A percentile compares a stretch with the other conserved stretches of the same genome.
phyloP scores from a whole-genome alignment of 2,329 filamentous ascomycete species.

The Paraphoma chrysanthemicola region DNA sequence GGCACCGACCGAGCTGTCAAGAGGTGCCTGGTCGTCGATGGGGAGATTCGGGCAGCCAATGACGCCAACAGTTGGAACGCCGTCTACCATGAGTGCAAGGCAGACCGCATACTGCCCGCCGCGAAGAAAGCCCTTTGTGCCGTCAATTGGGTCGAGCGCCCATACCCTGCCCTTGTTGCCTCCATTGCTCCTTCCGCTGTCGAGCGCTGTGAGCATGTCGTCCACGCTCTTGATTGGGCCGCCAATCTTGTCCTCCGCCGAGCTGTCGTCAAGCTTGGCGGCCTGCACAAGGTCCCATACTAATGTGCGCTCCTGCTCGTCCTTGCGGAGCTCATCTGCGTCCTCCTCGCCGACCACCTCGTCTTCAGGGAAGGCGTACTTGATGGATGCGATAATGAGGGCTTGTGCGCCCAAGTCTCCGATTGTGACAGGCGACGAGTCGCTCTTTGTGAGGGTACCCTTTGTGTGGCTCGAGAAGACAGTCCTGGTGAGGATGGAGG shows the following conservation, averaged over 20 bases:
- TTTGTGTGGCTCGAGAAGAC: constrained; percentile 90
- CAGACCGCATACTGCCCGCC: constrained; percentile 98
- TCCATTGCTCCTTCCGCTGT: constrained; percentile 70
- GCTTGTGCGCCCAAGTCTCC: constrained; percentile 98
- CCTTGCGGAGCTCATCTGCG: constrained; percentile 76
- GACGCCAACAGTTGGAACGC: constrained; percentile 91
- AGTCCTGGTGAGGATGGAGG: constrained; percentile 74
- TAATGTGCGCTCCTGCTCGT: constrained; percentile 72
- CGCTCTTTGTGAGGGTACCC: constrained; percentile 91
- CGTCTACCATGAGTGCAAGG: constrained; percentile 88
- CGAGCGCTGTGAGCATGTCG: constrained; percentile 66
- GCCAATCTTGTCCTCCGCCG: constrained; percentile 72
- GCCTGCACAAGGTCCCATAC: constrained; percentile 85
- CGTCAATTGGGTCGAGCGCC: constrained; percentile 97
- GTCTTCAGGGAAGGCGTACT: constrained; percentile 87
- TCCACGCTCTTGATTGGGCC: constrained; percentile 72
- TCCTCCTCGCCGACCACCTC: constrained; percentile 96
- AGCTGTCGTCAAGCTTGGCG: constrained; percentile 71
- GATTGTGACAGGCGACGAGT: constrained; percentile 96
- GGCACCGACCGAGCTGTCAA: constrained; percentile 75
- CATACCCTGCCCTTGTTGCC: constrained; percentile 82
- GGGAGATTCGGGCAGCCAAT: constrained; percentile 96
- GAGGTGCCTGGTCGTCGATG: constrained; percentile 75
- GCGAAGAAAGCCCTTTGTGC: constrained; percentile 94
- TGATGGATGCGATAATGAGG: constrained; percentile 89